These are phyloP conservation scores for Pythium periplocum DNA, from an alignment of 352 stramenopile genomes.

Conservation along the genomic window DNA sequence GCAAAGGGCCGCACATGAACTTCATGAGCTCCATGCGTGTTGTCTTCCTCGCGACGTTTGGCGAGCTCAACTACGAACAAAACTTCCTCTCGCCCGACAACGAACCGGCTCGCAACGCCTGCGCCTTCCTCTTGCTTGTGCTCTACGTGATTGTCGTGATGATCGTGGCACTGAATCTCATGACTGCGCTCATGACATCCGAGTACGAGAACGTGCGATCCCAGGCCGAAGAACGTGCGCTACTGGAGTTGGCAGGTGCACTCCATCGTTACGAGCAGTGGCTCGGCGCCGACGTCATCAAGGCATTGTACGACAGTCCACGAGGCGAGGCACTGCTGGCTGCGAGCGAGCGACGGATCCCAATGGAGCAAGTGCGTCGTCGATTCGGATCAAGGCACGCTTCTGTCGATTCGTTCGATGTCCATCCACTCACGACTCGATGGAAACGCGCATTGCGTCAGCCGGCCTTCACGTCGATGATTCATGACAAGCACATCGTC, in stretches of 20 bases:
- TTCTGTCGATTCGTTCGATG: too few species aligned
- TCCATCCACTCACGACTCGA: conserved; percentile 3
- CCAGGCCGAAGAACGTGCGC: conserved; percentile 45
- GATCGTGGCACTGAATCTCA: conserved; percentile 47
- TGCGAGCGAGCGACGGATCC: conserved; percentile 14
- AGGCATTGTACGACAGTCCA: conserved; percentile 30
- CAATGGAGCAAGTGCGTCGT: background rate
- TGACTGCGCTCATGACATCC: conserved; percentile 53
- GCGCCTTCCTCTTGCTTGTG: conserved; percentile 37
- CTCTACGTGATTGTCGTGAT: conserved; percentile 53
- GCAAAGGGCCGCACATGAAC: conserved; percentile 30
- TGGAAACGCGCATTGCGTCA: conserved; percentile 2
- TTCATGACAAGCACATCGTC: too few species aligned
- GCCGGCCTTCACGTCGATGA: background rate
- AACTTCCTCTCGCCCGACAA: conserved; percentile 40
- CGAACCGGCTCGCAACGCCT: conserved; percentile 30
- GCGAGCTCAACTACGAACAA: conserved; percentile 50
- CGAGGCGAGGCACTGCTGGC: conserved; percentile 27
- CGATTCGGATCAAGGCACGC: background rate
- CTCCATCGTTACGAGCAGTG: conserved; percentile 55
- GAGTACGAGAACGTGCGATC: conserved; percentile 50
- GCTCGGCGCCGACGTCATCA: conserved; percentile 28
- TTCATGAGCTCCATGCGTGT: conserved; percentile 44
- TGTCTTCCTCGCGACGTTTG: conserved; percentile 54
- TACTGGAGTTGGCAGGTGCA: conserved; percentile 37